Evolutionary conservation across 2,329 filamentous ascomycete genomes (phyloP).

Genomic region (Fusarium citri): DNA sequence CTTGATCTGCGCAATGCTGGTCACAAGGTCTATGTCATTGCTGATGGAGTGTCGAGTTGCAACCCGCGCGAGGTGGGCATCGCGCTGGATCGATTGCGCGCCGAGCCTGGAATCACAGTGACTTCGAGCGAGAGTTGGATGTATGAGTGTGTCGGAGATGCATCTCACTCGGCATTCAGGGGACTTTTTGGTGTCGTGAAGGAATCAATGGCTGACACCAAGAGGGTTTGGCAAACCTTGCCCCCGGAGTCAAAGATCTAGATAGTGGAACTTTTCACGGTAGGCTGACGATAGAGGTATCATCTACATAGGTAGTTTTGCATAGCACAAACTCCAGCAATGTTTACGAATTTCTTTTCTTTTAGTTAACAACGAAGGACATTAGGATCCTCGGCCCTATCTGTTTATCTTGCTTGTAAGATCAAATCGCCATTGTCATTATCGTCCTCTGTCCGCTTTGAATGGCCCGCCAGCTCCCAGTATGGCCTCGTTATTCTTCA

Average conservation of each 20-base stretch:
- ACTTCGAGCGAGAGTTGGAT: constrained; percentile 91
- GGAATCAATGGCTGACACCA: constrained; percentile 78
- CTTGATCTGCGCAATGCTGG: constrained; percentile 81
- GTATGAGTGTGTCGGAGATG: constrained; percentile 91
- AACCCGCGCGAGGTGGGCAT: constrained; percentile 84
- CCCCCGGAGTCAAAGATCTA: constrained; percentile 68
- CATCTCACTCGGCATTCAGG: constrained; percentile 77
- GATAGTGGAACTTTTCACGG: background rate
- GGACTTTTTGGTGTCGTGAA: constrained; percentile 81
- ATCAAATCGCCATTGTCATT: constrained; percentile 26
- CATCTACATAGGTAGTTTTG: background rate
- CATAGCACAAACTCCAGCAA: constrained; percentile 3
- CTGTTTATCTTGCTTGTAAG: constrained; percentile 22
- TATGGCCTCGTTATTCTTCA: constrained; percentile 36
- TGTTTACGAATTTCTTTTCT: constrained; percentile 8
- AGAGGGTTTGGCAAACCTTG: constrained; percentile 72
- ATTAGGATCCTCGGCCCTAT: constrained; percentile 5
- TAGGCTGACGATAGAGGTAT: constrained; percentile 4
- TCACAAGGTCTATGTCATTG: constrained; percentile 86
- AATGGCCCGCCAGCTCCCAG: background rate
- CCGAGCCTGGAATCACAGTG: constrained; percentile 76
- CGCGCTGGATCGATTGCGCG: constrained; percentile 79
- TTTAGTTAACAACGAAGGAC: constrained; percentile 7
- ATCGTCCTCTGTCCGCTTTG: constrained; percentile 8
- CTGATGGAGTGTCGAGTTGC: constrained; percentile 89